Percentiles rank a stretch among this genome's conserved stretches.
These are phyloP conservation scores for Cladosporium sp. DNA, from an alignment of 2,329 filamentous ascomycete species.

Conservation along the genomic window DNA sequence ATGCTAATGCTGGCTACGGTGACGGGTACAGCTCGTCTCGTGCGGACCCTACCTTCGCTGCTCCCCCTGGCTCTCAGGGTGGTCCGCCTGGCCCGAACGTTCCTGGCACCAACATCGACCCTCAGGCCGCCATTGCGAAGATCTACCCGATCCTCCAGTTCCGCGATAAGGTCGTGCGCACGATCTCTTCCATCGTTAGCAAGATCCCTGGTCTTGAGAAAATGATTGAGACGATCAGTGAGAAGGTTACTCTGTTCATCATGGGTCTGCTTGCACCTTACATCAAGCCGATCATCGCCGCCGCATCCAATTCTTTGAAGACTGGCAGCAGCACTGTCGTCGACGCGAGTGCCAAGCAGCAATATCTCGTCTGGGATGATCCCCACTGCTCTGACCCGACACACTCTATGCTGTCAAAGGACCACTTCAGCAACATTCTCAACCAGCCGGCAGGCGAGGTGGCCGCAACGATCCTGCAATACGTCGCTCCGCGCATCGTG, in stretches of 20 bases:
- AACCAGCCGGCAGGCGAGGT: slow-evolving; percentile 45
- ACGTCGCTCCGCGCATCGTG: slow-evolving; percentile 77
- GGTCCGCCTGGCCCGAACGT: slow-evolving; percentile 43
- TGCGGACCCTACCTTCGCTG: slow-evolving; percentile 28
- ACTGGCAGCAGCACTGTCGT: slow-evolving; percentile 70
- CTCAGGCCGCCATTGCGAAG: slow-evolving; percentile 44
- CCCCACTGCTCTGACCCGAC: slow-evolving; percentile 44
- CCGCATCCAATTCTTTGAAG: slow-evolving; percentile 78
- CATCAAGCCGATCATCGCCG: slow-evolving; percentile 82
- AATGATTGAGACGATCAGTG: slow-evolving; percentile 88
- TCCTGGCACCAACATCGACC: slow-evolving; percentile 72
- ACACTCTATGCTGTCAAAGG: slow-evolving; percentile 47
- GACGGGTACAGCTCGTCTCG: slow-evolving; percentile 32
- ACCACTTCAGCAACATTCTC: slow-evolving; percentile 47
- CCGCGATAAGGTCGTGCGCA: slow-evolving; percentile 85
- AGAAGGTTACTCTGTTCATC: slow-evolving; percentile 86
- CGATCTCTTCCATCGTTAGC: slow-evolving; percentile 76
- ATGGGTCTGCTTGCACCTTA: slow-evolving; percentile 87
- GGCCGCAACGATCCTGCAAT: slow-evolving; percentile 63
- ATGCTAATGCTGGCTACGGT: slow-evolving; percentile 31
- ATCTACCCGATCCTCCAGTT: slow-evolving; percentile 96
- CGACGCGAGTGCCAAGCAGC: slow-evolving; percentile 44
- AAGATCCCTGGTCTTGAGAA: slow-evolving; percentile 87
- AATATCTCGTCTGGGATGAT: slow-evolving; percentile 46
- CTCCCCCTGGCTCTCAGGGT: slow-evolving; percentile 34